Conservation (phyloP, 306 rosid species). For the Fragaria nilgerrensis region DNA sequence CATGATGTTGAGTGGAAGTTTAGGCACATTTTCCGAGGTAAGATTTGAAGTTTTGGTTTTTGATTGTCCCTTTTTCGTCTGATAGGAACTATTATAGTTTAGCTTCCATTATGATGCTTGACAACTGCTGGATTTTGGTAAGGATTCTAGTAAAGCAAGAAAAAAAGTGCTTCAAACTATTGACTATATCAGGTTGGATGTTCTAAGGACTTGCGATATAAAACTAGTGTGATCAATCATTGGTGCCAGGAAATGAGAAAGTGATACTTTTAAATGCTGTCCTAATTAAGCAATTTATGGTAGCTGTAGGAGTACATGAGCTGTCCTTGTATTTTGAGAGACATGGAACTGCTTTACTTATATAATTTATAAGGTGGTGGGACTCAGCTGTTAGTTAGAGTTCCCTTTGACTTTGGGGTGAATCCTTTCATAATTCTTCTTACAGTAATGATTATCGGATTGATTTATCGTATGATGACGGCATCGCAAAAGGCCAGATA, state of each 20-base stretch:
- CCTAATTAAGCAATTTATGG: background rate
- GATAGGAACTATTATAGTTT: background rate
- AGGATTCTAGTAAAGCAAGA: background rate
- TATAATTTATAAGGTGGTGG: background rate
- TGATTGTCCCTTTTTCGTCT: background rate
- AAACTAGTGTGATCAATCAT: background rate
- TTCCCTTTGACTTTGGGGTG: background rate
- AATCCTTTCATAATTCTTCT: background rate
- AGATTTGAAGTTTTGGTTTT: background rate
- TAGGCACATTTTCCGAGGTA: conserved; percentile 82
- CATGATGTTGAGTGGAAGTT: conserved; percentile 91
- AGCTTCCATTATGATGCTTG: background rate
- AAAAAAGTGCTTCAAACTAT: background rate
- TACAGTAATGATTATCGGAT: background rate
- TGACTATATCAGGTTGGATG: background rate
- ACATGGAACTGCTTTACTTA: background rate
- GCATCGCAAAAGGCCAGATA: background rate
- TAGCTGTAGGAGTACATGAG: background rate
- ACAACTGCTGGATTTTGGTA: background rate
- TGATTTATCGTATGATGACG: background rate
- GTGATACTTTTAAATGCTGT: background rate
- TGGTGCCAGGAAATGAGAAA: background rate
- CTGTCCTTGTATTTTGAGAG: conserved; percentile 9
- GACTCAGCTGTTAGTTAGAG: background rate
- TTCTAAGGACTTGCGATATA: background rate